Percentiles rank a stretch among this genome's conserved stretches.
Conservation (phyloP, 768 basidiomycete genomes). For the Termitomyces eurrhizus region DNA sequence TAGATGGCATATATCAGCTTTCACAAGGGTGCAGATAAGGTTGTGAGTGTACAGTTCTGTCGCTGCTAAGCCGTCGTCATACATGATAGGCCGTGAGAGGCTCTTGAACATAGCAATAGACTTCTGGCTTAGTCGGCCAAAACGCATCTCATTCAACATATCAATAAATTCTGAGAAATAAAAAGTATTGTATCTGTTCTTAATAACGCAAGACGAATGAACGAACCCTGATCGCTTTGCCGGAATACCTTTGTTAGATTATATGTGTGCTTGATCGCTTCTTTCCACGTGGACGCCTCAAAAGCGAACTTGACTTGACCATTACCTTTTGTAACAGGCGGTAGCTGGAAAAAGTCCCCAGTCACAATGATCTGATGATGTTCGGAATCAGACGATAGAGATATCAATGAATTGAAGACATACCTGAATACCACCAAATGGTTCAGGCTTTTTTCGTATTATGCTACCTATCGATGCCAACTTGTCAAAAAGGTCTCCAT, state of each 20-base stretch:
- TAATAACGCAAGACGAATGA: neutral
- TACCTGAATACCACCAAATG: slow-evolving; percentile 96
- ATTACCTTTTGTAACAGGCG: slow-evolving; percentile 76
- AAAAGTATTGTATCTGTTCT: neutral
- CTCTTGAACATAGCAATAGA: slow-evolving; percentile 71
- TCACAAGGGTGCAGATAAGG: neutral
- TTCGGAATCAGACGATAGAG: neutral
- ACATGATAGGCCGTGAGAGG: slow-evolving; percentile 67
- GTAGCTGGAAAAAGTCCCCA: slow-evolving; percentile 98
- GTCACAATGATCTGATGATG: slow-evolving; percentile 73
- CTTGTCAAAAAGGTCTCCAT: slow-evolving; percentile 91
- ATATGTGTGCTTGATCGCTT: slow-evolving; percentile 74
- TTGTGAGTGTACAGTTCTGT: slow-evolving; percentile 76
- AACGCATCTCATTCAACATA: slow-evolving; percentile 99
- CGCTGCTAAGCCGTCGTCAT: slow-evolving; percentile 78
- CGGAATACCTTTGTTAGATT: slow-evolving; percentile 96
- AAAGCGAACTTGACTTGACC: slow-evolving; percentile 80
- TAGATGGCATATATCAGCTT: slow-evolving; percentile 24
- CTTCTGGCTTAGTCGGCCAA: slow-evolving; percentile 60
- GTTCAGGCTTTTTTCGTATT: slow-evolving; percentile 56
- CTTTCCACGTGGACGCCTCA: slow-evolving; percentile 76
- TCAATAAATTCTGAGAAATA: slow-evolving; percentile 70
- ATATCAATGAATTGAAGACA: neutral
- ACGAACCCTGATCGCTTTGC: slow-evolving; percentile 83
- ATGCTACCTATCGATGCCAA: slow-evolving; percentile 65